phyloP scores from a whole-genome alignment of 108 stramenopile genomes.

The Schizochytrium sp. region DNA sequence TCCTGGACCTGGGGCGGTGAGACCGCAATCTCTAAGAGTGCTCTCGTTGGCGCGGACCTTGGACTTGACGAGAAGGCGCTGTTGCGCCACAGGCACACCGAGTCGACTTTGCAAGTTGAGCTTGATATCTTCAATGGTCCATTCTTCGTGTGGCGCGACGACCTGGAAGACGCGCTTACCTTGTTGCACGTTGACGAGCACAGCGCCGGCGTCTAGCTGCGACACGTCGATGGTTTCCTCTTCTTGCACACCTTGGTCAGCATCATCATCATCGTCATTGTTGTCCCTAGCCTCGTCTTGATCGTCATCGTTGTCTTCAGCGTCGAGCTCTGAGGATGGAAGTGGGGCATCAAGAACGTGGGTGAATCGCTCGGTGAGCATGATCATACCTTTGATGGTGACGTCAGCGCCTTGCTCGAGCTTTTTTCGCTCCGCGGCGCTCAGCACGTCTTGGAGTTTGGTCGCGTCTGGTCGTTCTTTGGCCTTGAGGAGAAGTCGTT shows the following conservation, averaged over 20 bases:
- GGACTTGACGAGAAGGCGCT: neutral
- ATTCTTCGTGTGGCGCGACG: neutral
- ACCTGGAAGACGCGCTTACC: neutral
- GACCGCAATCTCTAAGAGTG: neutral
- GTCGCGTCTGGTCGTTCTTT: neutral
- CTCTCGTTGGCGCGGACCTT: neutral
- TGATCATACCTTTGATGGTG: neutral
- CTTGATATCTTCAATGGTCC: neutral
- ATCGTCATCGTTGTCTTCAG: neutral
- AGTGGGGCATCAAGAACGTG: neutral
- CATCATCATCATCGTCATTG: neutral
- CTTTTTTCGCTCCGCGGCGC: neutral
- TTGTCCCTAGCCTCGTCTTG: neutral
- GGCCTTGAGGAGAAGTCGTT: neutral
- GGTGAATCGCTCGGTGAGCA: neutral
- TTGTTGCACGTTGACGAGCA: neutral
- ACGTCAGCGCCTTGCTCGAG: neutral
- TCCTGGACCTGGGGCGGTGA: neutral
- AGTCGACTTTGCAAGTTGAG: neutral
- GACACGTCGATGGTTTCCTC: too few relatives aligned
- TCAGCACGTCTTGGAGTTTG: neutral
- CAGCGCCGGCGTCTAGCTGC: neutral
- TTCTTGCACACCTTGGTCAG: too few relatives aligned
- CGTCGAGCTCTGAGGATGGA: too few relatives aligned
- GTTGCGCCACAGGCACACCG: conserved; percentile 12